Base-by-base conservation (phyloP, 495 filamentous ascomycete species). In the Saxispiralis lemnorum region DNA sequence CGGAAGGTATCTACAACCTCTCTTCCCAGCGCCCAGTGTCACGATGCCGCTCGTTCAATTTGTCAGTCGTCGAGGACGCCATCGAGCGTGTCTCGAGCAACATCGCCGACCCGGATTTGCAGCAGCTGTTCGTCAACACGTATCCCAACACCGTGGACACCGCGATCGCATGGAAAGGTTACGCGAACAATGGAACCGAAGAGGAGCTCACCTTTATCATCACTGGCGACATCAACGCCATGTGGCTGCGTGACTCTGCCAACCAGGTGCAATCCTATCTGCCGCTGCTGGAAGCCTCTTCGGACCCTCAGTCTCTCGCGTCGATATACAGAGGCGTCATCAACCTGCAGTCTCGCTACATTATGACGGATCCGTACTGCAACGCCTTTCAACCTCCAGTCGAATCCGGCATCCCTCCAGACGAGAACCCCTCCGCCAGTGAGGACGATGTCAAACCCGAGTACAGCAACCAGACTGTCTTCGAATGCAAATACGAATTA, bases 91-190 rank as follows among this genome's bases (percentile, higher is more conserved):
- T 75, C 58, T 45, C 66, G 16, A 41, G 46, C 7, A 49, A 60
- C 36, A 76, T 80, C 47, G 57, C 61, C 17, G 75, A 81, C 53
- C 76, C 76, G 4, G 78, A 82, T 57, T 65, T 80, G 7, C 69
- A 63, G 55, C 71, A 73, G 6, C 63, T 82, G 15, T 82, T 80
- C 54, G 53, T 70, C 45, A 81, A 82, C 51, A 57, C 66, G 2
- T 81, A 69, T 47, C 76, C 78, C 0, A 79, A 78, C 58, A 78
- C 76, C 1, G 59, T 82, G 38, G 77, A 81, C 51, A 82, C 78
- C 4, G 73, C 77, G 1, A 66, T 82, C 45, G 67, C 65, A 39
- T 81, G 73, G 75, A 71, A 64, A 48, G 77, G 75, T 16, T 67
- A 65, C 43, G 69, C 73, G 16, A 56, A 58, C 40, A 59, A 64